These are phyloP conservation scores for Fusarium staphyleae DNA, from an alignment of 2,329 filamentous ascomycete species.

Conservation along the genomic window DNA sequence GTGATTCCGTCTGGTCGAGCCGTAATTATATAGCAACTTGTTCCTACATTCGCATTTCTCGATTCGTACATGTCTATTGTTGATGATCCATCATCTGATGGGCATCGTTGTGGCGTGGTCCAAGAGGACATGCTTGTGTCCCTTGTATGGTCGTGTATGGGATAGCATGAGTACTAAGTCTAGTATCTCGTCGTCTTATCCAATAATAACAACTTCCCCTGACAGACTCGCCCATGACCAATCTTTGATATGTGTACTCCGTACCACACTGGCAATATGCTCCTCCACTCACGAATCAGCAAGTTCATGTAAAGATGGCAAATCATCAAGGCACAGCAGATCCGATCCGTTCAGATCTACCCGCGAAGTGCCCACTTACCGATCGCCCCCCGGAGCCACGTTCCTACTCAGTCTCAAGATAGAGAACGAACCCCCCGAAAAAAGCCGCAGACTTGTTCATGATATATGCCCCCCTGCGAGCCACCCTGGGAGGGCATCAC, in stretches of 20 bases:
- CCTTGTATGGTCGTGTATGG: not conserved
- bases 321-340: slow-evolving; percentile 16
- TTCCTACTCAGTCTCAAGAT: slow-evolving; percentile 10
- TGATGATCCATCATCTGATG: too few relatives aligned
- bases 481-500: slow-evolving; percentile 3
- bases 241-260: not conserved
- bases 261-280: not conserved
- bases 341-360: slow-evolving; percentile 32
- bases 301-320: slow-evolving; percentile 15
- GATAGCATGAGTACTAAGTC: not conserved
- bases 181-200: not conserved
- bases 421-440: slow-evolving; percentile 14
- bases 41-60: slow-evolving; percentile 1
- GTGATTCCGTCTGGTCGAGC: slow-evolving; percentile 16
- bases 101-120: not conserved
- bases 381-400: slow-evolving; percentile 31
- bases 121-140: not conserved
- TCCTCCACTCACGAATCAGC: slow-evolving; percentile 6
- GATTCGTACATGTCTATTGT: not conserved
- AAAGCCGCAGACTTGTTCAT: slow-evolving; percentile 21
- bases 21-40: slow-evolving; percentile 18
- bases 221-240: not conserved
- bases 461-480: slow-evolving; percentile 20
- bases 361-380: slow-evolving; percentile 33
- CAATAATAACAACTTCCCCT: not conserved